A percentile compares a stretch with the other conserved stretches of the same genome.
phyloP scores from a whole-genome alignment of 176 grass and related monocot genomes.

The Eragrostis curvula region DNA sequence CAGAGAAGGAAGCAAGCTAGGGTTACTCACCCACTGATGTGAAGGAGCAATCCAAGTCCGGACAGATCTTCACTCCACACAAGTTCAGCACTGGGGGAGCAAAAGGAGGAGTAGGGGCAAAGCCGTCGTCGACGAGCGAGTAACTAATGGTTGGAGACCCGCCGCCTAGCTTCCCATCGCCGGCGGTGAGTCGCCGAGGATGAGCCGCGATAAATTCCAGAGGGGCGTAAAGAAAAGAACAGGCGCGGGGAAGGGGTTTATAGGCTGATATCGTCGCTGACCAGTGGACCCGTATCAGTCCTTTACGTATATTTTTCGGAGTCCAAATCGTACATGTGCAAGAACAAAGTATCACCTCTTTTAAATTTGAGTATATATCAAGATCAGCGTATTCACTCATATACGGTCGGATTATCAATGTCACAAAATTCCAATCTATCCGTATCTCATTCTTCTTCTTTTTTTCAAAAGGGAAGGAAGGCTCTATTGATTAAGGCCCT shows the following conservation, averaged over 20 bases:
- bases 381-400: no score
- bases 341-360: no score
- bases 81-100: neutral
- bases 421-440: no score
- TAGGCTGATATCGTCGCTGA: neutral
- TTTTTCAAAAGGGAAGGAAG: no score
- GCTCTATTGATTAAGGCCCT: no score
- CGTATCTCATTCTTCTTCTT: no score
- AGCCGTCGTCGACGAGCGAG: neutral
- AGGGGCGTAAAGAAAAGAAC: neutral
- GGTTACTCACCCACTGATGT: constrained; percentile 17
- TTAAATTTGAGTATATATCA: no score
- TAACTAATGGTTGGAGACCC: no score
- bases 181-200: neutral
- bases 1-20: neutral
- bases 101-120: neutral
- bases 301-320: neutral
- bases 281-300: neutral
- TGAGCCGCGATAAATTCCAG: neutral
- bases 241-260: neutral
- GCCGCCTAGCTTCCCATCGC: neutral
- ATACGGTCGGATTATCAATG: no score
- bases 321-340: no score
- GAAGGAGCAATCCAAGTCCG: neutral
- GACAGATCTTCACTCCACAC: neutral